Percentiles rank a stretch among this genome's conserved stretches.
phyloP scores from a whole-genome alignment of 179 eudicot genomes.

The Dionaea muscipula region DNA sequence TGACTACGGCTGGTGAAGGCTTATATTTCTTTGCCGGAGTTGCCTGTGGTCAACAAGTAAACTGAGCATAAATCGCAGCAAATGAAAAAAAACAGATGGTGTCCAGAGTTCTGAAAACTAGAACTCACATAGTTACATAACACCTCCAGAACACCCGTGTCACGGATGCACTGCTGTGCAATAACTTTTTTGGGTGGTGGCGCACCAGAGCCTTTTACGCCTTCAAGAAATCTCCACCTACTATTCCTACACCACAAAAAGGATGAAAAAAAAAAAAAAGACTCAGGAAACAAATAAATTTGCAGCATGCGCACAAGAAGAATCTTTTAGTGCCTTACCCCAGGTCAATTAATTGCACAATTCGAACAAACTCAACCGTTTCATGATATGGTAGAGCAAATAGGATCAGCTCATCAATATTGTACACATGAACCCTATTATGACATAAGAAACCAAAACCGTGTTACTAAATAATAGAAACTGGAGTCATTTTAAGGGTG shows the following conservation, averaged over 20 bases:
- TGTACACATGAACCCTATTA: conserved; percentile 63
- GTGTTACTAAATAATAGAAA: background rate
- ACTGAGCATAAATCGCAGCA: background rate
- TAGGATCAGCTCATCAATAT: conserved; percentile 63
- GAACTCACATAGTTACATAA: conserved; percentile 57
- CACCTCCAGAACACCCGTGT: conserved; percentile 61
- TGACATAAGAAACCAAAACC: background rate
- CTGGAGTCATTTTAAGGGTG: background rate
- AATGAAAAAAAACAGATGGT: background rate
- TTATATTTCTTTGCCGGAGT: conserved; percentile 56
- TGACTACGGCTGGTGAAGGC: conserved; percentile 46
- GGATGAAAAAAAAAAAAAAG: background rate
- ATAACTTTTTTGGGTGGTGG: conserved; percentile 71
- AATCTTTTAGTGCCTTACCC: conserved; percentile 25
- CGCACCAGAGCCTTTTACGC: conserved; percentile 76
- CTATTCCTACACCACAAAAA: conserved; percentile 30
- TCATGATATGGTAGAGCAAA: conserved; percentile 85
- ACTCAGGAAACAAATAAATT: background rate
- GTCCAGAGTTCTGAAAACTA: background rate
- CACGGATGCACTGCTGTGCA: conserved; percentile 77
- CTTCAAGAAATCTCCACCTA: conserved; percentile 84
- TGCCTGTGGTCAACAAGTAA: conserved; percentile 23
- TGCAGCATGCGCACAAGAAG: background rate
- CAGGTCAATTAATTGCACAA: conserved; percentile 57
- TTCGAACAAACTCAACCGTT: conserved; percentile 71